Conservation (phyloP, 2,329 filamentous ascomycete species). For the Neodidymelliopsis sp. region DNA sequence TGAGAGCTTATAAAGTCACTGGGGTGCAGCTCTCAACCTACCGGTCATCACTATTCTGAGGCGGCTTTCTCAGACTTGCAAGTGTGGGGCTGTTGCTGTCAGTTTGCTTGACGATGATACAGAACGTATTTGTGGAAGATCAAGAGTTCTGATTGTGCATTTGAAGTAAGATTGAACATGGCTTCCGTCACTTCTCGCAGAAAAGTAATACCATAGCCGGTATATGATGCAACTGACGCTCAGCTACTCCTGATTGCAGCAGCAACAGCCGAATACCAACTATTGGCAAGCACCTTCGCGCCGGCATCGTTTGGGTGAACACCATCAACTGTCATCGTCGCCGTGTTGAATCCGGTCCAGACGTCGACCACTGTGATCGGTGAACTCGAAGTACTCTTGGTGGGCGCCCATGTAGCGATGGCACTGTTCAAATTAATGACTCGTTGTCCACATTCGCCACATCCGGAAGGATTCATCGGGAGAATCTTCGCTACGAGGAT, state of each 20-base stretch:
- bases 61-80: too few relatives aligned
- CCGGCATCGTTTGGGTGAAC: conserved; percentile 36
- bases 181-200: too few relatives aligned
- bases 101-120: too few relatives aligned
- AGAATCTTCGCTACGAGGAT: conserved; percentile 41
- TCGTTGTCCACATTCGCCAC: conserved; percentile 12
- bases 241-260: background rate
- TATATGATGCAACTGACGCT: too few relatives aligned
- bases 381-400: conserved; percentile 13
- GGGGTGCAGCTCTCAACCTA: too few relatives aligned
- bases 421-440: conserved; percentile 28
- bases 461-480: conserved; percentile 18
- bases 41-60: too few relatives aligned
- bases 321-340: conserved; percentile 32
- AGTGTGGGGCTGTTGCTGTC: too few relatives aligned
- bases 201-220: too few relatives aligned
- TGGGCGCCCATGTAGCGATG: conserved; percentile 26
- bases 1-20: too few relatives aligned
- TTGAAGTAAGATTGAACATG: too few relatives aligned
- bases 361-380: conserved; percentile 30
- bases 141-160: too few relatives aligned
- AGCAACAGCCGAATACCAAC: conserved; percentile 15
- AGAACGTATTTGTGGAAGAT: too few relatives aligned
- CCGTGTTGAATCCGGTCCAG: conserved; percentile 29
- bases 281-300: conserved; percentile 22